These are phyloP conservation scores for Fusarium cicatricum DNA, from an alignment of 2,329 filamentous ascomycete genomes.

Conservation along the genomic window DNA sequence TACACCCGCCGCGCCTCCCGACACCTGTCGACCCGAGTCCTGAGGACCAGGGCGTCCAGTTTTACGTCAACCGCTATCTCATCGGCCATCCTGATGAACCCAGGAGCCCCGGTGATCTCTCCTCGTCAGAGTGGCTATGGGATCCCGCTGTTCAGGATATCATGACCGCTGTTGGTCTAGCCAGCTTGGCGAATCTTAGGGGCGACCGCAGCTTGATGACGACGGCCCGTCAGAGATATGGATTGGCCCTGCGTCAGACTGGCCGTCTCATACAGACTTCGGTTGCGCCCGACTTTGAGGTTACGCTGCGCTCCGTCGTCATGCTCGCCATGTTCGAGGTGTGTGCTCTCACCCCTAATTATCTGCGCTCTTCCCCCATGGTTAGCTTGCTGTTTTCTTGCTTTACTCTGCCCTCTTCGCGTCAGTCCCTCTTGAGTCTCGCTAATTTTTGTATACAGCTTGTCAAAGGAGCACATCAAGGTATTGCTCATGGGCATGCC, in stretches of 20 bases:
- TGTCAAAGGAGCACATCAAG: slow-evolving; percentile 56
- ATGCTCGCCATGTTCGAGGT: slow-evolving; percentile 71
- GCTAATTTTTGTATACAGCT: slow-evolving; percentile 44
- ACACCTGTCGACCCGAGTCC: slow-evolving; percentile 52
- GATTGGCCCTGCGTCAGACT: slow-evolving; percentile 59
- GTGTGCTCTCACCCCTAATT: slow-evolving; percentile 33
- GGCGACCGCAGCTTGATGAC: slow-evolving; percentile 56
- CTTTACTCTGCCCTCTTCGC: not conserved
- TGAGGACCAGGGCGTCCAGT: slow-evolving; percentile 58
- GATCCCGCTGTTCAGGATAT: slow-evolving; percentile 54
- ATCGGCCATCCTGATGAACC: slow-evolving; percentile 61
- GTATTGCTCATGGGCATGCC: slow-evolving; percentile 60
- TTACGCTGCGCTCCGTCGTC: slow-evolving; percentile 61
- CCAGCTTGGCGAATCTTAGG: slow-evolving; percentile 63
- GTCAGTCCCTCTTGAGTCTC: not conserved
- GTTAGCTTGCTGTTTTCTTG: slow-evolving; percentile 23
- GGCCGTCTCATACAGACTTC: slow-evolving; percentile 51
- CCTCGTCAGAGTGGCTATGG: slow-evolving; percentile 48
- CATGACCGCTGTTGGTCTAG: slow-evolving; percentile 66
- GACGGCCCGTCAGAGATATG: slow-evolving; percentile 62
- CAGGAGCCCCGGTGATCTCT: slow-evolving; percentile 48
- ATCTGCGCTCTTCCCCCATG: slow-evolving; percentile 5
- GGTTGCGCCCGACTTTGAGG: slow-evolving; percentile 48
- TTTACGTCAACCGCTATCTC: slow-evolving; percentile 61
- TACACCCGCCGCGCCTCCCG: slow-evolving; percentile 26